These are phyloP conservation scores for Aureobasidium sp. DNA, from an alignment of 2,329 filamentous ascomycete genomes.

Conservation along the genomic window DNA sequence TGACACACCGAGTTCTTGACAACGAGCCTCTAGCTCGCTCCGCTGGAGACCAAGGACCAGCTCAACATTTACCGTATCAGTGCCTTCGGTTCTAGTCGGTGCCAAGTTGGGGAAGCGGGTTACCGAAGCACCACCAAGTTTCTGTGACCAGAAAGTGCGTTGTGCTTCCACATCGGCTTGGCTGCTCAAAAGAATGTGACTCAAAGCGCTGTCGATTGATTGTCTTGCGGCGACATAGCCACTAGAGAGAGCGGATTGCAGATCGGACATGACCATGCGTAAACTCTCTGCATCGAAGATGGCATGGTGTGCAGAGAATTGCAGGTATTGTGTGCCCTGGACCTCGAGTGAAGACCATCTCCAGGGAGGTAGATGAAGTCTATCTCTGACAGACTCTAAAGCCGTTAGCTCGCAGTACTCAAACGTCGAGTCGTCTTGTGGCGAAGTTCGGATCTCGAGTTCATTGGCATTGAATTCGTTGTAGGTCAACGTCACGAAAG, in stretches of 20 bases:
- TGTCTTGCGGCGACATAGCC: constrained; percentile 19
- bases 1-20: constrained; percentile 54
- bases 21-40: constrained; percentile 46
- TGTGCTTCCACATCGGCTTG: constrained; percentile 24
- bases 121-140: constrained; percentile 32
- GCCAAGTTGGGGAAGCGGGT: constrained; percentile 72
- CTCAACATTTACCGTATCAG: constrained; percentile 30
- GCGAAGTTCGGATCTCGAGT: constrained; percentile 32
- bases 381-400: constrained; percentile 29
- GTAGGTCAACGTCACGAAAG: constrained; percentile 71
- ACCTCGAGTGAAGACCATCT: constrained; percentile 42
- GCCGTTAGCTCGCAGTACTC: not conserved
- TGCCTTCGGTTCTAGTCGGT: constrained; percentile 42
- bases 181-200: constrained; percentile 36
- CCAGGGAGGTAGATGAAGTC: constrained; percentile 56
- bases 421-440: not conserved
- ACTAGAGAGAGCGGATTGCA: constrained; percentile 38
- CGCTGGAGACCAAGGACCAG: constrained; percentile 35
- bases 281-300: constrained; percentile 79
- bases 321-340: constrained; percentile 25
- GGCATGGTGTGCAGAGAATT: constrained; percentile 64
- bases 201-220: constrained; percentile 37
- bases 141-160: constrained; percentile 54
- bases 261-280: constrained; percentile 52
- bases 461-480: constrained; percentile 25